Evolutionary conservation across 257 asterid genomes (phyloP).

Genomic region (Osmanthus fragrans): DNA sequence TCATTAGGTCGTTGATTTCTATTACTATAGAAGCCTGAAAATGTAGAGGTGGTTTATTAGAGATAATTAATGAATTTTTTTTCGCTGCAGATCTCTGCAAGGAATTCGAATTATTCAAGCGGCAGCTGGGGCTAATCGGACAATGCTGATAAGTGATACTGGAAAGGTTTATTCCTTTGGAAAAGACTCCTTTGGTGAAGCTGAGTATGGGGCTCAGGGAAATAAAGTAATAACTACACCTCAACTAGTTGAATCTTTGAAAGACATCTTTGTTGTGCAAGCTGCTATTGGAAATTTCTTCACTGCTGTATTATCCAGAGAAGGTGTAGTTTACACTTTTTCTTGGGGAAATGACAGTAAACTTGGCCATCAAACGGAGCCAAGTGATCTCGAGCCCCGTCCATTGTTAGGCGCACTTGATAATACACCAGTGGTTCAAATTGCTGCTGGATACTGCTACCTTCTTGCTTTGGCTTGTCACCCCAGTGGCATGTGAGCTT

Average conservation of each 20-base stretch:
- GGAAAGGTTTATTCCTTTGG: constrained; percentile 94
- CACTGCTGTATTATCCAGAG: constrained; percentile 92
- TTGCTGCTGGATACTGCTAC: constrained; percentile 98
- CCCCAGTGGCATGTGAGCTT: constrained; percentile 87
- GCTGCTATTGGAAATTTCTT: constrained; percentile 97
- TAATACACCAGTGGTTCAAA: constrained; percentile 86
- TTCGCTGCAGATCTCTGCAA: constrained; percentile 73
- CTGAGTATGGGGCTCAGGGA: constrained; percentile 76
- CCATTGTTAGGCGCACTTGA: constrained; percentile 83
- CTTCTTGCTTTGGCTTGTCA: constrained; percentile 98
- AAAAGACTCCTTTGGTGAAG: constrained; percentile 87
- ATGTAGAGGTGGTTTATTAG: constrained; percentile 8
- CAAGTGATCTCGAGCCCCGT: constrained; percentile 77
- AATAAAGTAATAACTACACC: constrained; percentile 68
- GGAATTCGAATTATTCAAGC: constrained; percentile 92
- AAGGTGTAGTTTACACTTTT: constrained; percentile 88
- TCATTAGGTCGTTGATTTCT: constrained; percentile 56
- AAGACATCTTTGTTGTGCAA: constrained; percentile 91
- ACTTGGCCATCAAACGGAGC: constrained; percentile 93
- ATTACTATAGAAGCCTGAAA: constrained; percentile 17
- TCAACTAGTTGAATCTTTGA: constrained; percentile 83
- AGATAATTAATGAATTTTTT: constrained; percentile 27
- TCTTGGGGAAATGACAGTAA: constrained; percentile 94
- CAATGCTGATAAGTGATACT: constrained; percentile 80
- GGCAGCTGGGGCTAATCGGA: constrained; percentile 89